Conservation (phyloP, 225 moss, liverwort and hornwort species). For the Pleurozium schreberi region DNA sequence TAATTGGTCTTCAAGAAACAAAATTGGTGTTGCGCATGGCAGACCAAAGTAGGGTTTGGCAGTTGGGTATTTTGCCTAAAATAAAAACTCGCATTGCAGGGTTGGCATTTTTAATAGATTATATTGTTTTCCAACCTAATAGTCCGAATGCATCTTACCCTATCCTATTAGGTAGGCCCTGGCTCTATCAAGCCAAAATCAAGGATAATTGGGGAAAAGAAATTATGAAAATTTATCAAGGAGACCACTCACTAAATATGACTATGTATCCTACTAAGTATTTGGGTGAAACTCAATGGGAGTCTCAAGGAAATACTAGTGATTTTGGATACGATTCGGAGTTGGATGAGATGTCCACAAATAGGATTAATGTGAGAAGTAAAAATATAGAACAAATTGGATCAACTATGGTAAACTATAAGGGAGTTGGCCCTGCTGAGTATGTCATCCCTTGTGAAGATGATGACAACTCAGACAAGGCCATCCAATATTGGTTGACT, state of each 20-base stretch:
- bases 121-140: neutral
- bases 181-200: neutral
- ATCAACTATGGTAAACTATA: too few relatives aligned
- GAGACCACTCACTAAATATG: neutral
- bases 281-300: neutral
- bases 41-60: neutral
- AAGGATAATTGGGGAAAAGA: neutral
- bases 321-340: neutral
- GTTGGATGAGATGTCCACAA: fast-evolving
- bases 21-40: neutral
- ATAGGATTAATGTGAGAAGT: neutral
- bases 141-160: neutral
- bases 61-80: neutral
- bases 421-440: too few relatives aligned
- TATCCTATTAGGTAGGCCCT: neutral
- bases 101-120: neutral
- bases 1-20: neutral
- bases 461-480: too few relatives aligned
- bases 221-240: neutral
- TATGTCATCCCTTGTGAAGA: too few relatives aligned
- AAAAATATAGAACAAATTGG: too few relatives aligned
- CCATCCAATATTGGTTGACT: too few relatives aligned
- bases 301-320: neutral
- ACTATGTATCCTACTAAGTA: neutral
- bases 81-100: neutral